A percentile compares a stretch with the other conserved stretches of the same genome.
These are phyloP conservation scores for Agaricus bisporus DNA, from an alignment of 768 basidiomycete species.

Conservation along the genomic window DNA sequence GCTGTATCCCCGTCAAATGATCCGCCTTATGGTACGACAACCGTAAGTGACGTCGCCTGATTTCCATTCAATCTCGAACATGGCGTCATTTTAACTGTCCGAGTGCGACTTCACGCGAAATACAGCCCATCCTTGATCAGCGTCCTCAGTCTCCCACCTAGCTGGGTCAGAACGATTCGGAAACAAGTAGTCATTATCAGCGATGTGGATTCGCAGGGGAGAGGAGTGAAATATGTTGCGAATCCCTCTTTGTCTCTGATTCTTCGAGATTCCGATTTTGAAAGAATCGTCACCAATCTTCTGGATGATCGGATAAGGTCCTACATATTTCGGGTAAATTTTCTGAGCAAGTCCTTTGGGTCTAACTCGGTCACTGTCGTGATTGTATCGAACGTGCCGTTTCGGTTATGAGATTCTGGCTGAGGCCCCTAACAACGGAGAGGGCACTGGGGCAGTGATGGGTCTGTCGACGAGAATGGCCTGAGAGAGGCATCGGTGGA, in stretches of 20 bases:
- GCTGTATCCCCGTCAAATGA: not conserved
- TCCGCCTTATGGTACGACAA: slow-evolving; percentile 14
- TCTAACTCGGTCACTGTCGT: too few relatives aligned
- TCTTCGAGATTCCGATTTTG: slow-evolving; percentile 8
- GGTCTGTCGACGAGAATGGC: too few relatives aligned
- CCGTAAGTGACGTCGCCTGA: slow-evolving; percentile 28
- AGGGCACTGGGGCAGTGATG: too few relatives aligned
- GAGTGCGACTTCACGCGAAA: slow-evolving; percentile 19
- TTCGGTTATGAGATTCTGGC: too few relatives aligned
- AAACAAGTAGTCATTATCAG: slow-evolving; percentile 31
- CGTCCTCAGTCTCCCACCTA: slow-evolving; percentile 6
- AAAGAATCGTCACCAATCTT: slow-evolving; percentile 16
- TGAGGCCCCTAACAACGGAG: too few relatives aligned
- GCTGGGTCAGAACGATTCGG: slow-evolving; percentile 14
- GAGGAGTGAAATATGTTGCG: slow-evolving; percentile 24
- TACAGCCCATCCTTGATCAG: slow-evolving; percentile 20
- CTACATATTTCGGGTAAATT: slow-evolving; percentile 18
- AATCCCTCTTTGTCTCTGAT: slow-evolving; percentile 17
- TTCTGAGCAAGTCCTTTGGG: slow-evolving; percentile 17
- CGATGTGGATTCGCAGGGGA: slow-evolving; percentile 21
- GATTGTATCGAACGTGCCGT: too few relatives aligned
- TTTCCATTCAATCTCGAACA: slow-evolving; percentile 24
- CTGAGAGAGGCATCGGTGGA: too few relatives aligned
- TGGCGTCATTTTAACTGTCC: slow-evolving; percentile 14
- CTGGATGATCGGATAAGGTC: slow-evolving; percentile 15